These are phyloP conservation scores for Cryptococcus floricola DNA, from an alignment of 1,284 basidiomycete genomes.

Conservation along the genomic window DNA sequence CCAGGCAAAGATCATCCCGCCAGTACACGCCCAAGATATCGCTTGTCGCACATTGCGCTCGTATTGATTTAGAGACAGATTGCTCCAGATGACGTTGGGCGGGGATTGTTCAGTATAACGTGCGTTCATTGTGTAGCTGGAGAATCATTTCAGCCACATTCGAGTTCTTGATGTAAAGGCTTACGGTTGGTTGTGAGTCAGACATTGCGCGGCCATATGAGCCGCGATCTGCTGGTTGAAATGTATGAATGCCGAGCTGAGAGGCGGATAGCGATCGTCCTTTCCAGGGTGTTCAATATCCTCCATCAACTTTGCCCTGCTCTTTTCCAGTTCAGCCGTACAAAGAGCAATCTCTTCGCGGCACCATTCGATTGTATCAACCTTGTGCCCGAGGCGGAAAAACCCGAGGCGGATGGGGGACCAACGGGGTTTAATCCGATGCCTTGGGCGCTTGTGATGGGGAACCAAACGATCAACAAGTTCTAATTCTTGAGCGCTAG, in stretches of 20 bases:
- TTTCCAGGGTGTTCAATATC: conserved; percentile 28
- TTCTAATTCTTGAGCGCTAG: conserved; percentile 10
- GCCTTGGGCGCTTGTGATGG: conserved; percentile 67
- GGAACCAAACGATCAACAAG: conserved; percentile 61
- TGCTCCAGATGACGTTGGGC: conserved; percentile 65
- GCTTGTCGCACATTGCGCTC: conserved; percentile 62
- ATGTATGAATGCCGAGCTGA: conserved; percentile 83
- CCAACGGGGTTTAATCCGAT: conserved; percentile 62
- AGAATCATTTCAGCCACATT: not conserved
- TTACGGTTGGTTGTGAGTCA: conserved; percentile 70
- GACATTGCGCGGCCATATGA: conserved; percentile 68
- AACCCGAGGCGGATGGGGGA: conserved; percentile 60
- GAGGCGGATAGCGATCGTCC: conserved; percentile 56
- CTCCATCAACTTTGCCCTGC: conserved; percentile 51
- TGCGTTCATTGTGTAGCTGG: conserved; percentile 56
- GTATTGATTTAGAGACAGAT: conserved; percentile 75
- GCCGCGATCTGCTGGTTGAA: conserved; percentile 91
- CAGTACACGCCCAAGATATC: conserved; percentile 52
- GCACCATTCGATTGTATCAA: conserved; percentile 87
- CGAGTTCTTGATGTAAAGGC: not conserved
- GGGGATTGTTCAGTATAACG: conserved; percentile 65
- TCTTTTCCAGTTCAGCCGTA: conserved; percentile 22
- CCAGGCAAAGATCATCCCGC: conserved; percentile 65
- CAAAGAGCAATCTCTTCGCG: conserved; percentile 38
- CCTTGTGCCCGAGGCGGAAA: conserved; percentile 65